These are phyloP conservation scores for Aristolochia contorta DNA, from an alignment of 164 flowering plant genomes.

Conservation along the genomic window DNA sequence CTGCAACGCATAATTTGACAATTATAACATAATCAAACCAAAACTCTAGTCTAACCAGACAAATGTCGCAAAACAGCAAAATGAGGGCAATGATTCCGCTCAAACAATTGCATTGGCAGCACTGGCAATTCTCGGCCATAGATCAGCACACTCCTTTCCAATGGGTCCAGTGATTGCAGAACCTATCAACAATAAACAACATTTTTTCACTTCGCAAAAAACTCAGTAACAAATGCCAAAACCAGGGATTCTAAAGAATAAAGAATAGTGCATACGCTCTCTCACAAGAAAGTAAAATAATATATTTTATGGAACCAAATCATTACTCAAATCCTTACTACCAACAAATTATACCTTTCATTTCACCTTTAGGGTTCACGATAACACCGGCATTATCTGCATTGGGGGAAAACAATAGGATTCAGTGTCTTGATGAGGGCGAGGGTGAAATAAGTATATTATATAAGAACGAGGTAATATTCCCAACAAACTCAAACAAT, in stretches of 20 bases:
- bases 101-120: constrained; percentile 45
- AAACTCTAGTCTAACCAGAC: not conserved
- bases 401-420: not conserved
- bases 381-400: constrained; percentile 76
- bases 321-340: too few relatives aligned
- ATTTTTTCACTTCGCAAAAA: not conserved
- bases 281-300: too few relatives aligned
- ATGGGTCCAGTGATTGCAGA: constrained; percentile 47
- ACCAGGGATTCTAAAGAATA: too few relatives aligned
- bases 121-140: constrained; percentile 50
- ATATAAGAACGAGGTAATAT: too few relatives aligned
- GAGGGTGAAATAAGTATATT: too few relatives aligned
- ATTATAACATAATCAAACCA: not conserved
- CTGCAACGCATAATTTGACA: not conserved
- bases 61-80: too few relatives aligned
- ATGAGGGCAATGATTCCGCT: not conserved
- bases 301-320: too few relatives aligned
- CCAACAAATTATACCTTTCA: constrained; percentile 54
- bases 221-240: not conserved
- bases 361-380: constrained; percentile 70
- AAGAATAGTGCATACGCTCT: too few relatives aligned
- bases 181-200: constrained; percentile 13
- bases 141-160: constrained; percentile 50
- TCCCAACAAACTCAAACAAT: too few relatives aligned
- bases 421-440: not conserved